Evolutionary conservation across 2,329 filamentous ascomycete species (phyloP), one percentile per base, ranked within the genome.

Genomic region (Colletotrichum orbiculare): DNA sequence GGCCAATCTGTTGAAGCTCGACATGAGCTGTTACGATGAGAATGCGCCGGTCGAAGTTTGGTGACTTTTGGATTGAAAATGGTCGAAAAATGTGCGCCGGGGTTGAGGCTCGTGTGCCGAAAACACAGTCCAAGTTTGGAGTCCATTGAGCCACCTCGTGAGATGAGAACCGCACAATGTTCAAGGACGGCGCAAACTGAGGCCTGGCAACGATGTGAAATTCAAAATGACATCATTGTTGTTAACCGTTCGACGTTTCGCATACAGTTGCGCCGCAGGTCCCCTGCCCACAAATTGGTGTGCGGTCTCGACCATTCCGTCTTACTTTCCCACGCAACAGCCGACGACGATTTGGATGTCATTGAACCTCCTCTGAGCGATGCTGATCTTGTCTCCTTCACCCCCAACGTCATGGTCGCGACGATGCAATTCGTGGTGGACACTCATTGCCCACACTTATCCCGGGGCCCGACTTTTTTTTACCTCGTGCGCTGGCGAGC

Each of bases 211-310:
- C 35, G 42, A 54, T 46, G 42, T 42, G 37, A 35, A 43, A 35
- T n/a, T 11, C 41, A 54, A 54, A 49, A 66, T 66, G 59, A 64
- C 64, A 66, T 66, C 64, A 66, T 66, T 66, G 64, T 39, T 15
- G 48, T 64, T 66, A 33, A 54, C 41, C 60, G 11, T 49, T 53
- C 38, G 48, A 48, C 58, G 3, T 59, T 45, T 48, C 46, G 43
- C 48, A 6, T 47, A 47, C 50, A 39, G 48, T n/a, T 66, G 59
- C 60, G 60, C 47, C 54, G 47, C 64, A 41, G 39, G 35, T 25
- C 47, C 39, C n/a, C 34, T 11, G 33, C 34, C 6, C 25, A 33
- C 46, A 34, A 62, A 25, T 52, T 37, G 47, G 47, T 52, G 15
- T 46, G 57, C 13, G 48, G 53, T 42, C 9, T 43, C 33, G 13